A percentile compares a stretch with the other conserved stretches of the same genome.
These are phyloP conservation scores for Phialophora chinensis DNA, from an alignment of 2,329 filamentous ascomycete species.

Conservation along the genomic window DNA sequence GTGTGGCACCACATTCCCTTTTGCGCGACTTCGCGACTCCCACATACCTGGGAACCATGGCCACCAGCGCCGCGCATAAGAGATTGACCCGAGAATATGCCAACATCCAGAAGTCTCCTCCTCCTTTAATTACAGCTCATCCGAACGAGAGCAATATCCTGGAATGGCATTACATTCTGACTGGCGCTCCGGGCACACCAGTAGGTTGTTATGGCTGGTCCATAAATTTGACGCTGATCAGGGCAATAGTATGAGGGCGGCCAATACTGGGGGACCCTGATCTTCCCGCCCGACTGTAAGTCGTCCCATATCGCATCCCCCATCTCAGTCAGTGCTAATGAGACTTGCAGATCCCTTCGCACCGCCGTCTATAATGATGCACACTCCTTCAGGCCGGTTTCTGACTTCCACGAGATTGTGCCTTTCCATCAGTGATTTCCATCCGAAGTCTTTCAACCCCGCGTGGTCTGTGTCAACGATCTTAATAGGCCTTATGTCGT, in stretches of 20 bases:
- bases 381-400: conserved; percentile 94
- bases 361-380: conserved; percentile 91
- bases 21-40: neutral
- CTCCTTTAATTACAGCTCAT: conserved; percentile 86
- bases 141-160: conserved; percentile 90
- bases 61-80: conserved; percentile 74
- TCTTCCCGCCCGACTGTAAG: conserved; percentile 85
- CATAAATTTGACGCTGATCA: neutral
- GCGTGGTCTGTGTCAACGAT: conserved; percentile 99
- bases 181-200: conserved; percentile 89
- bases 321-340: neutral
- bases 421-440: conserved; percentile 95
- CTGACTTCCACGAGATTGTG: conserved; percentile 90
- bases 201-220: neutral
- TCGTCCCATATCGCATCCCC: neutral
- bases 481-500: conserved; percentile 87
- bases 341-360: conserved; percentile 74
- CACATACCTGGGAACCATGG: conserved; percentile 58
- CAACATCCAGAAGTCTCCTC: conserved; percentile 74
- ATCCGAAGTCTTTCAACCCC: conserved; percentile 97
- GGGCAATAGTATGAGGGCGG: conserved; percentile 65
- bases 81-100: conserved; percentile 70
- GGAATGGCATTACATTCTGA: conserved; percentile 65
- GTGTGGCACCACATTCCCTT: neutral
- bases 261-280: conserved; percentile 91